Evolutionary conservation across 1,284 basidiomycete species (phyloP), one percentile per base, ranked within the genome.

Genomic region (Gastroboletus turbinatus): DNA sequence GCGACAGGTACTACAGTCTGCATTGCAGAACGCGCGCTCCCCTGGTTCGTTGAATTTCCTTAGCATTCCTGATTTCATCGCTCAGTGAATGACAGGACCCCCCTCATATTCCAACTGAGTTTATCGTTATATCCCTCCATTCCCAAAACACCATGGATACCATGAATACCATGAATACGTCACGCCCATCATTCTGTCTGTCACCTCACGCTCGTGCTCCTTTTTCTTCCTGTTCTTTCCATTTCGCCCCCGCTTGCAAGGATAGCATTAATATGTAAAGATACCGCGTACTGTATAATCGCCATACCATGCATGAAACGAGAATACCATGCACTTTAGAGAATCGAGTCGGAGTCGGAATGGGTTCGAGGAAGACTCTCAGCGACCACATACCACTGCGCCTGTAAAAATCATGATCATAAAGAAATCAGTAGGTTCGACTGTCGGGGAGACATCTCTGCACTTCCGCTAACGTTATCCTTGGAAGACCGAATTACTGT

Each of bases 1-100:
- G 63, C 85, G 84, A 71, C 71, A 80, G 17, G 73, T 80, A 1
- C 68, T 94, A 50, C 77, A 88, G 46, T 73, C 76, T 43, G 82
- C 82, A 29, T 76, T 92, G 51, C 87, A 88, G 67, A 82, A 73
- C 61, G 67, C 78, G 6, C 79, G 81, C 46, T 82, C 82, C 32
- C 76, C 81, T 70, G 82, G 85, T 81, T 55, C 33, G 74, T 81
- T 29, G n/a, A 4, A 27, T 54, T 55, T 55, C 29, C 19, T 47
- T 48, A 32, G 21, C 16, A 40, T 56, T 17, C 5, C 4, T 46
- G 17, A 42, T 45, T 35, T 35, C 11, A 39, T 42, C 23, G 27
- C 59, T 64, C 17, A 59, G 2, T 53, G 25, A 42, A 47, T 27
- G 36, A 51, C 54, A 74, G 75, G 70, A 35, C 75, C 72, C 16